Conservation (phyloP, 2,329 filamentous ascomycete species). For the Neocatenulostroma microsporum region DNA sequence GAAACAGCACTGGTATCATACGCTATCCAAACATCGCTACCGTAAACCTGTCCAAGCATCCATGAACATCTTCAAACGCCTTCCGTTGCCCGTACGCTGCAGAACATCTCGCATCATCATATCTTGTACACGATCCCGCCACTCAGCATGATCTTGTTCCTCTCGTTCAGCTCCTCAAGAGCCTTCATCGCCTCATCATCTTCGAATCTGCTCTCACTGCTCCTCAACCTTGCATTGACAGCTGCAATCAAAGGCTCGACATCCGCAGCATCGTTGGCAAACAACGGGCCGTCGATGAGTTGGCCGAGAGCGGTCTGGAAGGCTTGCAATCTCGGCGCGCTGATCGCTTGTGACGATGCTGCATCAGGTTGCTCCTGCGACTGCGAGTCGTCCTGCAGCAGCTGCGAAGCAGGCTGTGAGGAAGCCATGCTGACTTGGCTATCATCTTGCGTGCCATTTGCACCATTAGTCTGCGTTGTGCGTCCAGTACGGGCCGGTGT, state of each 20-base stretch:
- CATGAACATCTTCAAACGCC: too few relatives aligned
- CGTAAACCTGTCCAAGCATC: too few relatives aligned
- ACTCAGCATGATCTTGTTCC: conserved; percentile 76
- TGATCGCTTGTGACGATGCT: conserved; percentile 45
- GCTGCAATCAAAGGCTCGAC: conserved; percentile 67
- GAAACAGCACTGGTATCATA: too few relatives aligned
- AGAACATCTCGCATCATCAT: conserved; percentile 11
- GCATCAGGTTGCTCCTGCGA: conserved; percentile 32
- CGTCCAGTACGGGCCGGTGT: conserved; percentile 43
- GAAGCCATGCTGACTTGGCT: conserved; percentile 68
- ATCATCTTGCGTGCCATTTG: conserved; percentile 32
- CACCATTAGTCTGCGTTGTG: conserved; percentile 30
- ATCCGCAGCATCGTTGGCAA: conserved; percentile 74
- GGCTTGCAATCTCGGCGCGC: conserved; percentile 54
- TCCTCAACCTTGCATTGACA: conserved; percentile 65
- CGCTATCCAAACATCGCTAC: too few relatives aligned
- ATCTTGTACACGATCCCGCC: conserved; percentile 46
- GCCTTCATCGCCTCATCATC: conserved; percentile 67
- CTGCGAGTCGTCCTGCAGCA: conserved; percentile 49
- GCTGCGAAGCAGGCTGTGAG: conserved; percentile 68
- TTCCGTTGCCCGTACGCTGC: too few relatives aligned
- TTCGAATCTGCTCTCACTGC: conserved; percentile 54
- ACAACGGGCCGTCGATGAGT: conserved; percentile 73
- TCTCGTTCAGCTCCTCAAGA: conserved; percentile 68
- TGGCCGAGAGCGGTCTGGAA: conserved; percentile 80